Percentiles rank a stretch among this genome's conserved stretches.
Evolutionary conservation across 371 early-diverging fungal genomes (phyloP).

Genomic region (Rhizopus sp.): DNA sequence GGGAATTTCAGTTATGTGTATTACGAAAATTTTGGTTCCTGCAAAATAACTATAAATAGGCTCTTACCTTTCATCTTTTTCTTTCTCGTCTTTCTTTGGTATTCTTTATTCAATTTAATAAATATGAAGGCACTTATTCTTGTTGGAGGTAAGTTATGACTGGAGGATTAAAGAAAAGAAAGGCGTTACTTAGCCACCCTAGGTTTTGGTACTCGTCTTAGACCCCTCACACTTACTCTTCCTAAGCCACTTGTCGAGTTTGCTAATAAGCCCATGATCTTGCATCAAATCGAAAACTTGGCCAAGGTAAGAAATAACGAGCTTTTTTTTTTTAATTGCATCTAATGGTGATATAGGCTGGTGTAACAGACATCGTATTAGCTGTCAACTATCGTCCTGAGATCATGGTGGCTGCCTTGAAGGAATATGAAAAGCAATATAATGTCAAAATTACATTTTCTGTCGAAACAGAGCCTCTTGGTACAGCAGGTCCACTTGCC

Average conservation of each 20-base stretch:
- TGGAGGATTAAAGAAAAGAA: not conserved
- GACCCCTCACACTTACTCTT: conserved; percentile 96
- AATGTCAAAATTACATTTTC: conserved; percentile 95
- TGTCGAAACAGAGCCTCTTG: conserved; percentile 96
- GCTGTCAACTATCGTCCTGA: conserved; percentile 99
- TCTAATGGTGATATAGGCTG: conserved; percentile 64
- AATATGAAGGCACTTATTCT: conserved; percentile 98
- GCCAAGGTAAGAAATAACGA: conserved; percentile 73
- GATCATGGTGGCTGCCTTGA: conserved; percentile 86
- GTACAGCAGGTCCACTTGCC: conserved; percentile 97
- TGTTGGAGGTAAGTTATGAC: conserved; percentile 82
- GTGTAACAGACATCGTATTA: conserved; percentile 96
- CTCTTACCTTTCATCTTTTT: not conserved
- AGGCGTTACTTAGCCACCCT: conserved; percentile 1
- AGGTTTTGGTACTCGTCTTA: conserved; percentile 98
- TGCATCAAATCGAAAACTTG: conserved; percentile 98
- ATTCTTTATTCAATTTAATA: conserved; percentile 7
- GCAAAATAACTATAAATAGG: conserved; percentile 15
- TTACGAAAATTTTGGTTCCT: not conserved
- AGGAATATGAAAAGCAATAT: conserved; percentile 85
- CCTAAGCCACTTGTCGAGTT: conserved; percentile 99
- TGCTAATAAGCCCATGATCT: conserved; percentile 98
- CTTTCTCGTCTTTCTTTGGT: conserved; percentile 14
- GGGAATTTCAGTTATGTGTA: conserved; percentile 10
- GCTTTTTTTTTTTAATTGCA: not conserved